A percentile compares a stretch with the other conserved stretches of the same genome.
These are phyloP conservation scores for Neurospora africana DNA, from an alignment of 495 filamentous ascomycete genomes.

Conservation along the genomic window DNA sequence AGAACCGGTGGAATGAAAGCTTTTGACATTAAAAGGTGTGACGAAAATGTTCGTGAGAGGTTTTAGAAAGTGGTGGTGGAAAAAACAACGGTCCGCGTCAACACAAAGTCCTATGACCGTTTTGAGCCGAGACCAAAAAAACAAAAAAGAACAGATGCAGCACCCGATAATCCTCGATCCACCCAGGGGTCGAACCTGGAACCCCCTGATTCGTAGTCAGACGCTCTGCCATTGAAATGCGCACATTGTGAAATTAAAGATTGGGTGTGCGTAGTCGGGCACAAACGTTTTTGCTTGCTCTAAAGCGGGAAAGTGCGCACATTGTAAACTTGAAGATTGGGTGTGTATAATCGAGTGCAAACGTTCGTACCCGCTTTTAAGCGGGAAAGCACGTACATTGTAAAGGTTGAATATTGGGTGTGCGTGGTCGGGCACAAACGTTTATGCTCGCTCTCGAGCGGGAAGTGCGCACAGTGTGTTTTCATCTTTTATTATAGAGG, in stretches of 20 bases:
- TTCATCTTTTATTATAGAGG: too few species aligned
- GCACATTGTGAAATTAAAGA: not conserved
- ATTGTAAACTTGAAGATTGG: not conserved
- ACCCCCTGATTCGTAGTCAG: not conserved
- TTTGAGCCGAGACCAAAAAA: not conserved
- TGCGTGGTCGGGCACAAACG: too few species aligned
- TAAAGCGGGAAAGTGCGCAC: too few species aligned
- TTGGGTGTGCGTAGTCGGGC: too few species aligned
- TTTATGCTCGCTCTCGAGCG: too few species aligned
- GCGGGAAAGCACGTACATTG: too few species aligned
- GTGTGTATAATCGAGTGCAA: too few species aligned
- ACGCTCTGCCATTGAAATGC: not conserved
- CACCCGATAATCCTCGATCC: not conserved
- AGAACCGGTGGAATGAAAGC: not conserved
- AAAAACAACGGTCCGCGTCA: not conserved
- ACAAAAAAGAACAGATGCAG: not conserved
- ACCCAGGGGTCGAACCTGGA: not conserved
- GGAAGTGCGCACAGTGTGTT: too few species aligned
- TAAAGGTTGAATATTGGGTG: too few species aligned
- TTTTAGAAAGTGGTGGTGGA: not conserved
- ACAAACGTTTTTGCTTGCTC: too few species aligned
- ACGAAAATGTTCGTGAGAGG: fast-evolving
- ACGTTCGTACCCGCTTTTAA: too few species aligned
- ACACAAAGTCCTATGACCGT: not conserved
- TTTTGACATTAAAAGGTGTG: fast-evolving